phyloP scores from a whole-genome alignment of 257 asterid genomes.

The Capsicum baccatum region DNA sequence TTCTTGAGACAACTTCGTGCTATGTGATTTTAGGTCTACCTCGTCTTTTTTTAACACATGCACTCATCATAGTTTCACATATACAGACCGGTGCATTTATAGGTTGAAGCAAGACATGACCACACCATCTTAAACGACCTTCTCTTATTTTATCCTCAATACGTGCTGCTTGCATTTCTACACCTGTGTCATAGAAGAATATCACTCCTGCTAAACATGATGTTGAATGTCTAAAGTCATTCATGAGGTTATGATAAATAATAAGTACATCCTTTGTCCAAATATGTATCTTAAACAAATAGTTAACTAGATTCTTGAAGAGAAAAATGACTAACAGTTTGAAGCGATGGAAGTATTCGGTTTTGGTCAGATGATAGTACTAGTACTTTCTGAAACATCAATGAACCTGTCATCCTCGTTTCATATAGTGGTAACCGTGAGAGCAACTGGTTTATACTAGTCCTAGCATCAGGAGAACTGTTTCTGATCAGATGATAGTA shows the following conservation, averaged over 20 bases:
- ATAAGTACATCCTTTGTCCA: conserved; percentile 9
- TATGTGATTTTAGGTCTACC: not conserved
- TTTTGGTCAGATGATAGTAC: conserved; percentile 1
- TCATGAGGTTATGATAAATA: not conserved
- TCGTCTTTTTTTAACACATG: not conserved
- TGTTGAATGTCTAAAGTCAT: not conserved
- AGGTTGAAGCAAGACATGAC: not conserved
- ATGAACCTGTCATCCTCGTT: conserved; percentile 73
- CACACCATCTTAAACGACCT: not conserved
- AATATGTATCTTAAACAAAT: not conserved
- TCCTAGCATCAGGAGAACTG: conserved; percentile 49
- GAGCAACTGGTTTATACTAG: conserved; percentile 59
- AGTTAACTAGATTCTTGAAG: not conserved
- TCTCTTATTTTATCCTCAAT: not conserved
- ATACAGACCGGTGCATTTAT: too few relatives aligned
- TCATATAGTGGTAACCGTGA: conserved; percentile 45
- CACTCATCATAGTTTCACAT: not conserved
- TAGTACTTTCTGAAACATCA: conserved; percentile 52
- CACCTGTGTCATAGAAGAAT: too few relatives aligned
- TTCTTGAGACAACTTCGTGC: not conserved
- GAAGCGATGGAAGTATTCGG: not conserved
- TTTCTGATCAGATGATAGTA: conserved; percentile 10
- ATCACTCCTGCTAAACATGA: too few relatives aligned
- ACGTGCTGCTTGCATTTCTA: not conserved
- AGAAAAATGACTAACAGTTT: not conserved